Evolutionary conservation across 495 filamentous ascomycete species (phyloP), one percentile per base, ranked within the genome.

Genomic region (Lichenothelia convexa): DNA sequence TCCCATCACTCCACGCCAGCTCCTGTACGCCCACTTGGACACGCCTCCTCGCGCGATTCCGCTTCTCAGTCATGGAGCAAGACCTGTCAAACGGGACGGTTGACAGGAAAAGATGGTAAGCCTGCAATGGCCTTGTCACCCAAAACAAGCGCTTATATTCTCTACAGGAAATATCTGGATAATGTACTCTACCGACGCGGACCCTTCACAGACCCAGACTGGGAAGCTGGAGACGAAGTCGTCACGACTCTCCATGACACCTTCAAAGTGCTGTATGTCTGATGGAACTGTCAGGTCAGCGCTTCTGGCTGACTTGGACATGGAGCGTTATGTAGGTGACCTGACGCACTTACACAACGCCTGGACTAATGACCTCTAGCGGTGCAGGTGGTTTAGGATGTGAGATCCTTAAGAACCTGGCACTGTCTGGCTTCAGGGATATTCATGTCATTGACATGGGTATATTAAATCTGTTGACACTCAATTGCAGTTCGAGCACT

Each of bases 401-500:
- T 47, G 91, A 99, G 55, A 86, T 99, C 34, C 57, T 99, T 26
- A 99, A 99, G 63, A 85, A 95, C 47, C 71, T 99, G 7, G 89
- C 91, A 20, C 66, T 94, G 3, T 93, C 86, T 3, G 85, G 91
- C 8, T 95, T 95, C 62, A 91, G 79, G 55, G 68, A 94, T 52
- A 93, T 99, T 41, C 84, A 95, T 62, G 87, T 99, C 26, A 95
- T 99, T 46, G 91, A 99, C 62, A 99, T 99, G 91, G 86, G 81
- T 71, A 57, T 39, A 51, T 50, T 7, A 16, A 19, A 15, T 39
- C 12, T 27, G 13, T 13, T 27, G 24, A 27, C 24, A 13, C 8
- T 27, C 11, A 30, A 26, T 37, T 19, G 9, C 7, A 21, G 29
- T n/a, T n/a, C n/a, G n/a, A n/a, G n/a, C n/a, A n/a, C n/a, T n/a